Evolutionary conservation across 2,329 filamentous ascomycete species (phyloP).

Genomic region (Fusarium pseudocircinatum): DNA sequence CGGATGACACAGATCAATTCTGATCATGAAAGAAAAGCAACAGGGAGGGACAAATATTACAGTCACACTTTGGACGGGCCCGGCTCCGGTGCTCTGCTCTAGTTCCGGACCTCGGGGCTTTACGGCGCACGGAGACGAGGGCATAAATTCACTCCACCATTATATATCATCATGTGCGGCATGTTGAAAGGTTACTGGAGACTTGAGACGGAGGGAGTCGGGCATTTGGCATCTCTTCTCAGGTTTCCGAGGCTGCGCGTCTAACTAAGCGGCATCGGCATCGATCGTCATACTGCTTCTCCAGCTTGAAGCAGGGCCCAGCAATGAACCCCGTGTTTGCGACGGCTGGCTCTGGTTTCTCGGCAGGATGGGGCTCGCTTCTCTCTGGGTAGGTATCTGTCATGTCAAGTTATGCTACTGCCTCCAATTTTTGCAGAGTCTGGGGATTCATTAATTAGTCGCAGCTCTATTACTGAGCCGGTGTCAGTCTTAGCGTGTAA

Average conservation of each 20-base stretch:
- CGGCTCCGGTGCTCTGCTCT: slow-evolving; percentile 8
- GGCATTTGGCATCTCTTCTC: neutral
- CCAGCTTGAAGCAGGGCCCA: slow-evolving; percentile 21
- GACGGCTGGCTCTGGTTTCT: slow-evolving; percentile 39
- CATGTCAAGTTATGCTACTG: slow-evolving; percentile 21
- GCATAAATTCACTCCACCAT: slow-evolving; percentile 13
- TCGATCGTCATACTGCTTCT: slow-evolving; percentile 35
- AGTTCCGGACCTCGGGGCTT: slow-evolving; percentile 26
- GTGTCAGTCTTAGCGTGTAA: slow-evolving; percentile 28
- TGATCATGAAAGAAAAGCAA: slow-evolving; percentile 7
- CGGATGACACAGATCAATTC: slow-evolving; percentile 9
- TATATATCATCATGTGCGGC: slow-evolving; percentile 29
- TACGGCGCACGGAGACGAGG: slow-evolving; percentile 20
- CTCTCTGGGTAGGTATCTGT: neutral
- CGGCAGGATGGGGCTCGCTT: slow-evolving; percentile 8
- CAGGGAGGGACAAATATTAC: neutral
- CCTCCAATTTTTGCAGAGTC: slow-evolving; percentile 31
- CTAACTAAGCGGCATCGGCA: slow-evolving; percentile 20
- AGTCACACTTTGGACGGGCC: neutral
- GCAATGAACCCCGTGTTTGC: slow-evolving; percentile 34
- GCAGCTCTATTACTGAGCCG: slow-evolving; percentile 14
- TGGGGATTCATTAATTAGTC: slow-evolving; percentile 34
- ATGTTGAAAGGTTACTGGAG: slow-evolving; percentile 14
- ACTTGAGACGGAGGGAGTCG: slow-evolving; percentile 20
- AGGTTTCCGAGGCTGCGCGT: slow-evolving; percentile 14